Evolutionary conservation across 2,329 filamentous ascomycete genomes (phyloP), one percentile per base, ranked within the genome.

Genomic region (Colletotrichum horii): DNA sequence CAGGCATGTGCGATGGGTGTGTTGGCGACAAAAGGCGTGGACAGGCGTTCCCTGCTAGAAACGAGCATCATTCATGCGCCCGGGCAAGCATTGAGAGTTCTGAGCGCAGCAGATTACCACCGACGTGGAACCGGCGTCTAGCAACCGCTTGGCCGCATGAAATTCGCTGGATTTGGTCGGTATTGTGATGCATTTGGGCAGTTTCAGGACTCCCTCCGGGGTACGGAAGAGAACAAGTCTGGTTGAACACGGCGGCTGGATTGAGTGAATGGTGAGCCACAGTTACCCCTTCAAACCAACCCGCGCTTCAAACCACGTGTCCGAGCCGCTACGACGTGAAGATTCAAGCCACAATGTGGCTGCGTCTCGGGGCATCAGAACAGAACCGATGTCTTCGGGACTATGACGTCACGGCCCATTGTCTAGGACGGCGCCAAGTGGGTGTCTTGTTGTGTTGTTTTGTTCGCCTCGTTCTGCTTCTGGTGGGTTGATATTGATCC

Each of bases 41-140:
- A 60, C 70, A 73, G 73, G 73, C 48, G 34, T 30, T 65, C 73
- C 73, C 73, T 75, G 73, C 58, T 64, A 30, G 64, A 73, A 73
- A 73, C 58, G 70, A 58, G 65, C 64, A 75, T 73, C 70, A 75
- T 75, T 75, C 64, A 75, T 75, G 73, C 73, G 73, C 58, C 43
- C 16, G 43, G 55, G 36, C 28, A 66, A 52, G 68, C 62, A 66
- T 36, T 11, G 64, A 34, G 43, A 34, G 43, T 67, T 67, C 70
- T 64, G 68, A 52, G 52, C 61, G 61, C 69, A 62, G 30, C 30
- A 36, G 34, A 65, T 15, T 30, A 61, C 64, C 70, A 52, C 64
- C 34, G 28, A 58, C 73, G 64, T 69, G 70, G 73, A 43, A 30
- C 70, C 70, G 69, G 69, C 69, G 69, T 48, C 73, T 58, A 58